These are phyloP conservation scores for Aspergillus costaricaensis DNA, from an alignment of 2,329 filamentous ascomycete genomes.

Conservation along the genomic window DNA sequence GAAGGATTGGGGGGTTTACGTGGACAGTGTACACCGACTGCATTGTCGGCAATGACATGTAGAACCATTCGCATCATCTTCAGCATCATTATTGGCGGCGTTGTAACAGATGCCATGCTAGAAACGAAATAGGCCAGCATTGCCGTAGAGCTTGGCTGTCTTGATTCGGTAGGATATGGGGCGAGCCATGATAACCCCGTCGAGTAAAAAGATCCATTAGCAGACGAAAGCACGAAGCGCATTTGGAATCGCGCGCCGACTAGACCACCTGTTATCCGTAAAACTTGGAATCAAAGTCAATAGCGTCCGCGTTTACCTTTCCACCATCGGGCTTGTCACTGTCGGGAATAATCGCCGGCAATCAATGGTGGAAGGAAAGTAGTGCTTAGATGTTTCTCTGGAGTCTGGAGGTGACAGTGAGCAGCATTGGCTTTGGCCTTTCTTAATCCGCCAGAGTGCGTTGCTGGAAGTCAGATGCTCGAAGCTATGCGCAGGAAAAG, in stretches of 20 bases:
- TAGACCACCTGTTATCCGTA: not conserved
- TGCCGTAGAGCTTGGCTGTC: not conserved
- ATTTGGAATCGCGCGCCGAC: not conserved
- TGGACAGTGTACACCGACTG: not conserved
- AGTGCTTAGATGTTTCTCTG: not conserved
- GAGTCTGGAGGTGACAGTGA: too few relatives aligned
- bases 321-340: not conserved
- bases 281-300: not conserved
- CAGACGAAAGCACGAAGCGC: not conserved
- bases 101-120: not conserved
- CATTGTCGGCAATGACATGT: not conserved
- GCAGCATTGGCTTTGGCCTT: too few relatives aligned
- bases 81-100: not conserved
- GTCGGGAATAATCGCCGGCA: not conserved
- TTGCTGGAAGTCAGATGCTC: not conserved
- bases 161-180: slow-evolving; percentile 3
- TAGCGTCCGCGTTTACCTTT: not conserved
- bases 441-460: not conserved
- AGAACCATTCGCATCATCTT: not conserved
- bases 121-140: not conserved
- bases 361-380: not conserved
- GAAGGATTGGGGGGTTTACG: not conserved
- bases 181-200: not conserved
- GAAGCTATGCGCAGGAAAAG: not conserved
- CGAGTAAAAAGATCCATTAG: not conserved